phyloP scores from a whole-genome alignment of 2,329 filamentous ascomycete species.

The Ophiostoma himal-ulmi region DNA sequence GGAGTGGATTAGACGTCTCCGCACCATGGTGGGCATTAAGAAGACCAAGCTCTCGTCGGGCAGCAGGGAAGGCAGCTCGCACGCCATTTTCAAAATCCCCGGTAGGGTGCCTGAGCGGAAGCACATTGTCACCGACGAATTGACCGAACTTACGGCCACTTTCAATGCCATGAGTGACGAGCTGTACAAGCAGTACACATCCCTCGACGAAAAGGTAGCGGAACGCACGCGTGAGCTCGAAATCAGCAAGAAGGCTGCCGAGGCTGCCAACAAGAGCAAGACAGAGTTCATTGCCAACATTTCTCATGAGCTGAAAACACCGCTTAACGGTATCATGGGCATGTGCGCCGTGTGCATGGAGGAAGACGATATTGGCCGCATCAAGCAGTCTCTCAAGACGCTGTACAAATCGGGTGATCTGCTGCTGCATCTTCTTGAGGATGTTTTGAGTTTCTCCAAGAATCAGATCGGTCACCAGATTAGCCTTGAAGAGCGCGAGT shows the following conservation, averaged over 20 bases:
- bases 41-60: slow-evolving; percentile 32
- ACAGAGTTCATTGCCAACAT: slow-evolving; percentile 97
- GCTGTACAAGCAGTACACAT: slow-evolving; percentile 76
- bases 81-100: slow-evolving; percentile 72
- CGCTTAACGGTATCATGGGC: slow-evolving; percentile 89
- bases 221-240: slow-evolving; percentile 80
- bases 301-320: slow-evolving; percentile 80
- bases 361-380: slow-evolving; percentile 69
- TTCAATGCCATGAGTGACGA: slow-evolving; percentile 96
- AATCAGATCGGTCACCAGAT: slow-evolving; percentile 87
- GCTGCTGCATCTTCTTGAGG: slow-evolving; percentile 77
- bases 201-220: slow-evolving; percentile 75
- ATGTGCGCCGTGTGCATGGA: slow-evolving; percentile 93
- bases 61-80: slow-evolving; percentile 34
- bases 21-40: slow-evolving; percentile 31
- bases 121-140: slow-evolving; percentile 73
- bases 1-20: slow-evolving; percentile 35
- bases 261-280: slow-evolving; percentile 95
- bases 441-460: slow-evolving; percentile 87
- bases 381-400: slow-evolving; percentile 78
- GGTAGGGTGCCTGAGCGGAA: slow-evolving; percentile 70
- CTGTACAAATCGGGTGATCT: slow-evolving; percentile 86
- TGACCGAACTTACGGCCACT: slow-evolving; percentile 73
- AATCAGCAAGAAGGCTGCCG: slow-evolving; percentile 83
- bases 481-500: slow-evolving; percentile 76